A percentile compares a stretch with the other conserved stretches of the same genome.
These are phyloP conservation scores for Trichophyton mentagrophytes DNA, from an alignment of 2,329 filamentous ascomycete genomes.

Conservation along the genomic window DNA sequence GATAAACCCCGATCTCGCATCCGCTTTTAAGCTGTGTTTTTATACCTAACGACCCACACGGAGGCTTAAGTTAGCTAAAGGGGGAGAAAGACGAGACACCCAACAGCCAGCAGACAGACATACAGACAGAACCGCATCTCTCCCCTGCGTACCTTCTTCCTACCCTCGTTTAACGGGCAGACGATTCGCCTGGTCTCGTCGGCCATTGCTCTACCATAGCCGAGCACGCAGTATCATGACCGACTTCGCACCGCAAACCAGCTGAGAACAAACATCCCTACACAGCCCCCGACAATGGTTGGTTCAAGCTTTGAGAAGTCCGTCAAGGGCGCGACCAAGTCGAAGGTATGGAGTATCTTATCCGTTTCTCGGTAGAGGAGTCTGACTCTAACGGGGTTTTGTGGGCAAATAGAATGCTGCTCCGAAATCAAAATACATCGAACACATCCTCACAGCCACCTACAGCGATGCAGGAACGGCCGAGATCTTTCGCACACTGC, in stretches of 20 bases:
- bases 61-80: background rate
- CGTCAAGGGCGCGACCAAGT: conserved; percentile 96
- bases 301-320: conserved; percentile 95
- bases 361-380: background rate
- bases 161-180: background rate
- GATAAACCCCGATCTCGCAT: background rate
- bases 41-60: background rate
- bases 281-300: conserved; percentile 15
- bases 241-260: background rate
- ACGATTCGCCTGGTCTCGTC: background rate
- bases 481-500: conserved; percentile 86
- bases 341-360: conserved; percentile 52
- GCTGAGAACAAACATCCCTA: background rate
- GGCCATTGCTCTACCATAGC: background rate
- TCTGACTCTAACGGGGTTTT: background rate
- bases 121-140: background rate
- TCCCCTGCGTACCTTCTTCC: background rate
- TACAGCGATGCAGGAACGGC: conserved; percentile 89
- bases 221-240: conserved; percentile 1
- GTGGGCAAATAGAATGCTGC: conserved; percentile 58
- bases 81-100: background rate
- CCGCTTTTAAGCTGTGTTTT: background rate
- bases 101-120: no score
- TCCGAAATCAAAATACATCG: conserved; percentile 98
- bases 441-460: conserved; percentile 90